Evolutionary conservation across 495 filamentous ascomycete species (phyloP), one percentile per base, ranked within the genome.

Genomic region (Chaetomidium leptoderma): DNA sequence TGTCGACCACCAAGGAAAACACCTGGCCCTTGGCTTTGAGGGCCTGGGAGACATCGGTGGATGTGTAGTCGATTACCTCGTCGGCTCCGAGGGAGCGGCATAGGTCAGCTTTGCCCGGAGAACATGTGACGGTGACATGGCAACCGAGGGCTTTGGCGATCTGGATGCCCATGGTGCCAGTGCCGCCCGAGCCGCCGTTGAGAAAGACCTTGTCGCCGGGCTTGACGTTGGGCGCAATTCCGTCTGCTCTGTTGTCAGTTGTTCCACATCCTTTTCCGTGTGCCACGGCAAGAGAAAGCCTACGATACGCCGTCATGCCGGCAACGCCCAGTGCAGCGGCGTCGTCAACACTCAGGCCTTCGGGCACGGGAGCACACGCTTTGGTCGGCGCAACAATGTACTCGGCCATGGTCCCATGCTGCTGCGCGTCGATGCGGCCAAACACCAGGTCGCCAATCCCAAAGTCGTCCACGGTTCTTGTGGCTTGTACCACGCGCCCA

Each of bases 21-120:
- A 80, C 68, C 16, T 70, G 67, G 0, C 82, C 83, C 37, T 75
- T 71, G 3, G 64, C 63, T 65, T 74, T 74, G 13, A 90, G 61
- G 8, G 60, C 70, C 9, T 74, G 64, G 39, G 78, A 60, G 2
- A 88, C 72, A 66, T 84, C 72, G 21, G 61, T 59, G 1, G 70
- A 63, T n/a, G 78, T 83, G 63, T 91, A 91, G 63, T 91, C 85
- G 40, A 91, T 74, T 3, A 88, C 75, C 53, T 84, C 79, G 61
- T 89, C 85, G 4, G 86, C 87, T 0, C 87, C 87, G 2, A 90
- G 68, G 13, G 66, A 66, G 33, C 72, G 72, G 61, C 81, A 83
- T 1, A 87, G 69, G 46, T 81, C 76, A 0, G 76, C 70, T 66
- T 89, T 90, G 9, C 66, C 63, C 7, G 71, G 75, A 10, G 83